A percentile compares a stretch with the other conserved stretches of the same genome.
These are phyloP conservation scores for Coemansia sp. DNA, from an alignment of 192 early-diverging fungal species.

Conservation along the genomic window DNA sequence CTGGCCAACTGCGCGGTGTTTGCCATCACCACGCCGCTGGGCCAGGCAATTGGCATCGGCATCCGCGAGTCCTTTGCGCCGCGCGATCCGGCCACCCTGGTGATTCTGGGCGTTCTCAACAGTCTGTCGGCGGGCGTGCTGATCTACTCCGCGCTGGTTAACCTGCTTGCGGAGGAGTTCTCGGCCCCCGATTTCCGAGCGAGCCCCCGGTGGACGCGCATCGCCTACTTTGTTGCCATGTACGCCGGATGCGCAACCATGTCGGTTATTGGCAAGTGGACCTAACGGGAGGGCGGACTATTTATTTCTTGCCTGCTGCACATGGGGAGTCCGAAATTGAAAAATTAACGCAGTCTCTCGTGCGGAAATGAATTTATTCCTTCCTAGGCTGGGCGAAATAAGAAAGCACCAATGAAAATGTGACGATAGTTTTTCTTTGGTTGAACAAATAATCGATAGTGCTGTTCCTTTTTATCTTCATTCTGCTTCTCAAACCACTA, in stretches of 20 bases:
- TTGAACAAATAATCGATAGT: no score
- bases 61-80: slow-evolving; percentile 65
- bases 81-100: slow-evolving; percentile 53
- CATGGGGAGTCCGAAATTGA: no score
- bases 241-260: slow-evolving; percentile 74
- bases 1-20: slow-evolving; percentile 62
- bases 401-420: background rate
- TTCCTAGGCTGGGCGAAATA: background rate
- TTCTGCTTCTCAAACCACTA: no score
- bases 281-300: slow-evolving; percentile 30
- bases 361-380: background rate
- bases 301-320: slow-evolving; percentile 1
- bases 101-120: slow-evolving; percentile 78
- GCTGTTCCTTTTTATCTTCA: no score
- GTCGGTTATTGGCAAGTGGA: slow-evolving; percentile 80
- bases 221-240: slow-evolving; percentile 60
- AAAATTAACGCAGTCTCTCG: no score
- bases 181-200: slow-evolving; percentile 56
- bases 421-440: background rate
- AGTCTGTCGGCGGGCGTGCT: slow-evolving; percentile 80
- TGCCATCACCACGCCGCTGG: slow-evolving; percentile 81
- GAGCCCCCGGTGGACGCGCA: slow-evolving; percentile 29
- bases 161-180: slow-evolving; percentile 75
- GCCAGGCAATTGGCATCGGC: slow-evolving; percentile 76
- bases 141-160: slow-evolving; percentile 74